Conservation (phyloP, 768 basidiomycete species). For the Lentinula aciculospora region DNA sequence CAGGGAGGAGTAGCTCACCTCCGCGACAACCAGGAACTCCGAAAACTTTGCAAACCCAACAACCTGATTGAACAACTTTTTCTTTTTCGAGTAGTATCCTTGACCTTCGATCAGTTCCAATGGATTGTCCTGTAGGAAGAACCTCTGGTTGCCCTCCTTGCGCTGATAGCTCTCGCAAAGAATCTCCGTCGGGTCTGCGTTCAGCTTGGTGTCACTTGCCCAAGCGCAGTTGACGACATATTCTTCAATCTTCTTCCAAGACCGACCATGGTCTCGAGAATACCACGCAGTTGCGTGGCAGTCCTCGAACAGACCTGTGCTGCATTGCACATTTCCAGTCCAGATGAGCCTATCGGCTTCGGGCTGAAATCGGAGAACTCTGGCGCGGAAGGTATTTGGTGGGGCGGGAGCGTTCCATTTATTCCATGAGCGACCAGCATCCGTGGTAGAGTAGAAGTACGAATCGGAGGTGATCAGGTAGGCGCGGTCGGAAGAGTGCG, state of each 20-base stretch:
- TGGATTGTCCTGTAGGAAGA: conserved; percentile 46
- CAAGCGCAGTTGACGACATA: conserved; percentile 93
- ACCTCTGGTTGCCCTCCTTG: conserved; percentile 75
- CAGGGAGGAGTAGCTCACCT: conserved; percentile 45
- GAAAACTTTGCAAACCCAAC: conserved; percentile 97
- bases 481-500: conserved; percentile 72
- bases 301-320: conserved; percentile 26
- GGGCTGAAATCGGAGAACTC: conserved; percentile 85
- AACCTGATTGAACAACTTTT: conserved; percentile 77
- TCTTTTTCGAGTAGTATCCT: conserved; percentile 66
- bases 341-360: conserved; percentile 82
- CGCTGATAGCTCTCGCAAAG: conserved; percentile 84
- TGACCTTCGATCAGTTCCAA: conserved; percentile 75
- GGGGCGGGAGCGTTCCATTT: conserved; percentile 49
- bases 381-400: conserved; percentile 75
- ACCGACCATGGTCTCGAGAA: conserved; percentile 68
- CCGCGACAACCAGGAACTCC: conserved; percentile 92
- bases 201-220: conserved; percentile 75
- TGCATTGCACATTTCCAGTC: conserved; percentile 75
- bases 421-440: conserved; percentile 74
- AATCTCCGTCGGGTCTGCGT: conserved; percentile 82
- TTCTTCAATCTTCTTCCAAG: conserved; percentile 71
- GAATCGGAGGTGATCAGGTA: conserved; percentile 76
- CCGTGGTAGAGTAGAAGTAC: conserved; percentile 75
- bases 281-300: conserved; percentile 79